phyloP scores from a whole-genome alignment of 345 rosid species.

The Aquilaria malaccensis region DNA sequence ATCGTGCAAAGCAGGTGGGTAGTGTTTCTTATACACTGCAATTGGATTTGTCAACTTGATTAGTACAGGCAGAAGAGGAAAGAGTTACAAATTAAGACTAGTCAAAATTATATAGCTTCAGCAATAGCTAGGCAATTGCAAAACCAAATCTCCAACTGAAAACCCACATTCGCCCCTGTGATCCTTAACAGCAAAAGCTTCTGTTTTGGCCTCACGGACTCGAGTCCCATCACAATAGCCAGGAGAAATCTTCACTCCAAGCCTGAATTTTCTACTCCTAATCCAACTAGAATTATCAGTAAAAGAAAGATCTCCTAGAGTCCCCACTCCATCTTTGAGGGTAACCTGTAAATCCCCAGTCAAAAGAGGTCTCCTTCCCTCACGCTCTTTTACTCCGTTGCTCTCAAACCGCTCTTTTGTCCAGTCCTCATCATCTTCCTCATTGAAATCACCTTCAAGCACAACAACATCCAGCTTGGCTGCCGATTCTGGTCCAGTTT shows the following conservation, averaged over 20 bases:
- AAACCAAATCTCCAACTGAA: slow-evolving; percentile 2
- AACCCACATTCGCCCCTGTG: slow-evolving; percentile 92
- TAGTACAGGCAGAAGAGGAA: slow-evolving; percentile 1
- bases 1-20: slow-evolving; percentile 86
- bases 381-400: slow-evolving; percentile 74
- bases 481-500: slow-evolving; percentile 58
- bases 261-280: slow-evolving; percentile 92
- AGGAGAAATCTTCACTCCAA: slow-evolving; percentile 59
- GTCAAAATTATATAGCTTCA: not conserved
- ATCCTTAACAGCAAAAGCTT: slow-evolving; percentile 93
- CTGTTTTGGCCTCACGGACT: slow-evolving; percentile 82
- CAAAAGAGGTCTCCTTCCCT: slow-evolving; percentile 82
- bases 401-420: slow-evolving; percentile 63
- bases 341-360: slow-evolving; percentile 71
- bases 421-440: slow-evolving; percentile 63
- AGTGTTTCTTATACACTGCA: slow-evolving; percentile 93
- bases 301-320: slow-evolving; percentile 76
- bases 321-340: slow-evolving; percentile 86
- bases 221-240: slow-evolving; percentile 47
- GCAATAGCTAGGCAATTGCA: slow-evolving; percentile 2
- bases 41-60: slow-evolving; percentile 4
- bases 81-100: not conserved
- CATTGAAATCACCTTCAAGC: slow-evolving; percentile 82
- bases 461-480: slow-evolving; percentile 69
- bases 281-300: slow-evolving; percentile 98